Base-by-base conservation (phyloP, 202 grass and related monocot genomes). In the Panicum virgatum region DNA sequence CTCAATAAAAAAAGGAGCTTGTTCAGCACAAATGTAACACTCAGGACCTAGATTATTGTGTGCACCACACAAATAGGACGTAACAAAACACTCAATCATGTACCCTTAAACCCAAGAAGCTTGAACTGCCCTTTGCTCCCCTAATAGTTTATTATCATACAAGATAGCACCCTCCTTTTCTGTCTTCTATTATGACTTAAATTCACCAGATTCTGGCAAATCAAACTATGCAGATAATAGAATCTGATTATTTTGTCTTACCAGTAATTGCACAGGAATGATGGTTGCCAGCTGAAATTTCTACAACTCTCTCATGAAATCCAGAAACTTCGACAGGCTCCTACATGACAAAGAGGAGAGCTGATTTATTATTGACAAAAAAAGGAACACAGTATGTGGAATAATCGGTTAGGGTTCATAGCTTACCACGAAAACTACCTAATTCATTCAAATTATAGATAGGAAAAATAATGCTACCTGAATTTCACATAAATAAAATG, bases 201-300 rank as follows among this genome's bases (percentile, higher is more conserved):
- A 6, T 64, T 76, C 30, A 76, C 2, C 57, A 59, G 78, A 25
- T 82, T 81, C 18, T 40, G n/a, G 12, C 66, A 34, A 82, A 89
- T 43, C 32, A 80, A 80, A 81, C 27, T 27, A 73, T 23, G 57
- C 30, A 75, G 36, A 39, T 59, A 79, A 44, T 25, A 45, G 19
- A 53, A 68, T 36, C 4, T 25, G 62, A 58, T 42, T 64, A 30
- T 89, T 76, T 73, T 85, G 48, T 22, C 88, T 94, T 85, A 98
- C 92, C 92, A 82, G 92, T 94, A 77, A 98, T 45, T 78, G 84
- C 88, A 84, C 82, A 89, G 69, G 95, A 98, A 91, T 98, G 95
- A 65, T 94, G 76, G 68, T 91, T 94, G 67, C 92, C 84, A 84
- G 92, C 90, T 66, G 92, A 89, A 83, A 98, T 69, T 88, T 93